Evolutionary conservation across 2,329 filamentous ascomycete genomes (phyloP).

Genomic region (Aspergillus spinulosporus): DNA sequence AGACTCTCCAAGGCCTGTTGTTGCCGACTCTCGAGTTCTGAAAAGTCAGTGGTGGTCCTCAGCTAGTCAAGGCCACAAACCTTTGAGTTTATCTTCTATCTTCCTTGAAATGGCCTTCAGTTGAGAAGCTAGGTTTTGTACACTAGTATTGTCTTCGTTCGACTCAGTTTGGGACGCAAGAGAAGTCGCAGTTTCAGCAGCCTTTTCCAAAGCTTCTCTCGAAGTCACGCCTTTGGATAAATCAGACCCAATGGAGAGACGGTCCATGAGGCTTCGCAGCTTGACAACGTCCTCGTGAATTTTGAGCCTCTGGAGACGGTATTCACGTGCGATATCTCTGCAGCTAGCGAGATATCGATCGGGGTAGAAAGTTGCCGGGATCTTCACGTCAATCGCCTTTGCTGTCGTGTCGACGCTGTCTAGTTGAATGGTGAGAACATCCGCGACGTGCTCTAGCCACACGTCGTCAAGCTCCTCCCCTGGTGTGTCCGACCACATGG

Average conservation of each 20-base stretch:
- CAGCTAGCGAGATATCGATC: slow-evolving; percentile 61
- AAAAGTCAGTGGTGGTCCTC: slow-evolving; percentile 2
- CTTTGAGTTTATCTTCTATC: slow-evolving; percentile 44
- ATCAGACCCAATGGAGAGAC: slow-evolving; percentile 28
- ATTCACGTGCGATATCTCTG: slow-evolving; percentile 48
- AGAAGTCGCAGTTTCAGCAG: slow-evolving; percentile 32
- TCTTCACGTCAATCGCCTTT: slow-evolving; percentile 47
- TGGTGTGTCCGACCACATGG: slow-evolving; percentile 49
- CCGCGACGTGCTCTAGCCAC: slow-evolving; percentile 52
- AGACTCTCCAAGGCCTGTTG: slow-evolving; percentile 44
- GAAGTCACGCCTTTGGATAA: slow-evolving; percentile 27
- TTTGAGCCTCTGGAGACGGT: slow-evolving; percentile 45
- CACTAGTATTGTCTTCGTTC: slow-evolving; percentile 21
- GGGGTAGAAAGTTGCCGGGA: slow-evolving; percentile 57
- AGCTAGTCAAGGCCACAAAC: slow-evolving; percentile 25
- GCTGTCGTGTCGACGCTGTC: slow-evolving; percentile 32
- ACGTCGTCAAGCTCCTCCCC: slow-evolving; percentile 45
- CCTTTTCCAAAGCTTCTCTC: slow-evolving; percentile 38
- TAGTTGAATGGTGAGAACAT: slow-evolving; percentile 56
- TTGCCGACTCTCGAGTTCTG: slow-evolving; percentile 48
- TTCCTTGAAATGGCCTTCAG: slow-evolving; percentile 39
- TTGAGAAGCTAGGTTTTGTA: slow-evolving; percentile 34
- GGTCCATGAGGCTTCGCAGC: slow-evolving; percentile 34
- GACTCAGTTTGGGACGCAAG: slow-evolving; percentile 27
- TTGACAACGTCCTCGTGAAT: slow-evolving; percentile 34